Evolutionary conservation across 257 asterid genomes (phyloP), one percentile per base, ranked within the genome.

Genomic region (Eustoma russellianum): DNA sequence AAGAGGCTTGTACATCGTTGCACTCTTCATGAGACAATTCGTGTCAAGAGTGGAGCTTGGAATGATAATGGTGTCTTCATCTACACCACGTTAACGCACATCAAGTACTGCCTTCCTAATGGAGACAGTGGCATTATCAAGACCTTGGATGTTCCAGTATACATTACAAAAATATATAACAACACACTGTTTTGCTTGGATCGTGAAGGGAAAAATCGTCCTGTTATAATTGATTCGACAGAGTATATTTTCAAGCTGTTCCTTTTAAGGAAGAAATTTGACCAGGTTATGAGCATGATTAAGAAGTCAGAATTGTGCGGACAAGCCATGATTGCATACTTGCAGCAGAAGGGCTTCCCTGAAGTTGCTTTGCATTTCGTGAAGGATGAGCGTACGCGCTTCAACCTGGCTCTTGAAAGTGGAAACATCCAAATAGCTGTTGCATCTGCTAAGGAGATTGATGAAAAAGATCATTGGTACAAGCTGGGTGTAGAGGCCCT

Each of bases 21-120:
- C 74, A 86, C 95, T 18, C 91, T 86, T 71, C 96, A 86, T 9
- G 98, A 90, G 80, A 90, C 95, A 3, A 90, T 86, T 66, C 95
- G 96, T 43, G 95, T 90, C 67, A 90, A 90, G 74, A 90, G 98
- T 58, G 98, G 98, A 69, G 91, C 92, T 6, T 90, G 96, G 96
- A 95, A 90, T 60, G 98, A 90, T 63, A 86, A 83, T 48, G 96
- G 98, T 46, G 92, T 86, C 54, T 90, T 90, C 56, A 74, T 90
- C 33, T 86, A 86, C 56, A 90, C 98, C 4, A 90, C 98, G 5
- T 66, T 86, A 63, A 86, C 92, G 0, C 96, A 90, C 66, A 82
- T 90, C 56, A 90, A 90, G 80, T 90, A 90, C 54, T 90, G 98
- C 79, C 85, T 90, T 64, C 98, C 94, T 49, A 86, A 90, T 56